Evolutionary conservation across 2,329 filamentous ascomycete species (phyloP), one percentile per base, ranked within the genome.

Genomic region (Beauveria brongniartii): DNA sequence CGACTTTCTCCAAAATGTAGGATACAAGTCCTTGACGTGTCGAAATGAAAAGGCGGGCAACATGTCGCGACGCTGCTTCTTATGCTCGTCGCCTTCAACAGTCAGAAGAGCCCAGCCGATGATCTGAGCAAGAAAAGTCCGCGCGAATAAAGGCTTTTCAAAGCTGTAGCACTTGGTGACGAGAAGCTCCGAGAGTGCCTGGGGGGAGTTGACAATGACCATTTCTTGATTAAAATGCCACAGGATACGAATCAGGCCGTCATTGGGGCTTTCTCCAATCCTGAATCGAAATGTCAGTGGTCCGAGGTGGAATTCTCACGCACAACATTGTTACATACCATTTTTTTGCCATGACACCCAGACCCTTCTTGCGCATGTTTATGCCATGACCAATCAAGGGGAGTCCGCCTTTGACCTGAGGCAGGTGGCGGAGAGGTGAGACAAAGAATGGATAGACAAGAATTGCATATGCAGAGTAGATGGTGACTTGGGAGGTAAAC

Each of bases 41-140:
- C 65, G 59, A n/a, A 69, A 59, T 1, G 70, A 69, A 59, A 76
- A 75, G n/a, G 67, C 65, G 2, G 69, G 70, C 28, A 67, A 64
- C 30, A 75, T 63, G 59, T 73, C 64, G 30, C 68, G 71, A 12
- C 73, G 64, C 62, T 73, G 69, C 22, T 59, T 64, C 61, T 67
- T 70, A 61, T 75, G 72, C 59, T 69, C 68, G 8, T 74, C 70
- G 24, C 68, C 70, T 52, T 73, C 69, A 22, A 69, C 65, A 34
- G 69, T 68, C 7, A 71, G 63, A 9, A 75, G 61, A 0, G 69
- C 72, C 5, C 85, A 88, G 68, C 92, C 92, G 61, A 96, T 85
- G 68, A 90, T 89, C 75, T 86, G 88, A 64, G 96, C 85, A 8
- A 96, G 84, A 77, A 90, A 93, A 63, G 90, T 86, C 73, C 90